A percentile compares a stretch with the other conserved stretches of the same genome.
Evolutionary conservation across 1,139 yeast species (phyloP).

Genomic region (Debaryomyces robertsiae): DNA sequence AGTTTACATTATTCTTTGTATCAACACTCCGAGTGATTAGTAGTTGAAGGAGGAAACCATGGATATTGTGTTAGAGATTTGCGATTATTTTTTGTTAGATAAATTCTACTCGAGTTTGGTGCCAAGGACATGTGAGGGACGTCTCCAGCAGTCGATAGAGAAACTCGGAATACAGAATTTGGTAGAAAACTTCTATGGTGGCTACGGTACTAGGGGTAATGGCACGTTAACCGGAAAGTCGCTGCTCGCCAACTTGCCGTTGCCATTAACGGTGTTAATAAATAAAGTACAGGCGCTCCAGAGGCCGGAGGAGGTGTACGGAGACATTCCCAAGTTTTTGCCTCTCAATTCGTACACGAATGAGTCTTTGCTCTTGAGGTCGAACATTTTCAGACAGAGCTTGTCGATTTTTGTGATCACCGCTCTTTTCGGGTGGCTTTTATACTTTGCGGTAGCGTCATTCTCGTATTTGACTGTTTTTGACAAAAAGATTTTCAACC

Average conservation of each 20-base stretch:
- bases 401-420: slow-evolving; percentile 71
- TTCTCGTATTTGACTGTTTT: slow-evolving; percentile 75
- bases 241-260: slow-evolving; percentile 8
- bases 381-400: slow-evolving; percentile 70
- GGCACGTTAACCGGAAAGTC: slow-evolving; percentile 13
- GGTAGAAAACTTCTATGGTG: slow-evolving; percentile 9
- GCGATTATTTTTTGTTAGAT: slow-evolving; percentile 75
- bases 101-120: slow-evolving; percentile 59
- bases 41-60: slow-evolving; percentile 32
- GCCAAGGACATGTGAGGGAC: slow-evolving; percentile 33
- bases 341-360: slow-evolving; percentile 55
- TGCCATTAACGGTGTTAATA: slow-evolving; percentile 21
- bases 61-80: slow-evolving; percentile 87
- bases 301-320: slow-evolving; percentile 42
- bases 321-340: slow-evolving; percentile 34
- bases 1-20: no score
- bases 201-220: slow-evolving; percentile 8
- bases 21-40: not conserved
- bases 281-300: slow-evolving; percentile 30
- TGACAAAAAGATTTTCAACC: slow-evolving; percentile 88
- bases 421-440: slow-evolving; percentile 79
- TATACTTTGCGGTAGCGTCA: slow-evolving; percentile 77
- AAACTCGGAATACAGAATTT: slow-evolving; percentile 7
- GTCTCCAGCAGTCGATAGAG: slow-evolving; percentile 18
- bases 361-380: slow-evolving; percentile 68